Conservation (phyloP, 441 rosid genomes). For the Pelargonium cotyledonis region DNA sequence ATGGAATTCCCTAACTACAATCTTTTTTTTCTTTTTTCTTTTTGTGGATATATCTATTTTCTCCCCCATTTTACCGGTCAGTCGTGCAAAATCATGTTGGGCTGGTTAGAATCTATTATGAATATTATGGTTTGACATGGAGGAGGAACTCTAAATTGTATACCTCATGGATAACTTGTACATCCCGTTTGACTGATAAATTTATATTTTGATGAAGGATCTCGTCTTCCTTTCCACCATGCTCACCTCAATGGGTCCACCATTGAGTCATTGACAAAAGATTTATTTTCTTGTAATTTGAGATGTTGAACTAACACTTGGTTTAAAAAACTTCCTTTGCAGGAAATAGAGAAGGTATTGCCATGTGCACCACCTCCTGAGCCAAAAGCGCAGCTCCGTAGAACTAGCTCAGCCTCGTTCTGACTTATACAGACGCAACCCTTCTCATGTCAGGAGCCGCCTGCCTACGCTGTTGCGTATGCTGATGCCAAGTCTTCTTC, state of each 20-base stretch:
- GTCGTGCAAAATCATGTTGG: background rate
- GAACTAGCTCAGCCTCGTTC: slow-evolving; percentile 23
- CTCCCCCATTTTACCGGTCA: background rate
- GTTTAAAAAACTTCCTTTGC: background rate
- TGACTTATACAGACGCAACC: background rate
- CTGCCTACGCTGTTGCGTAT: no score
- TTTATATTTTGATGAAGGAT: no score
- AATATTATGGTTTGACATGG: background rate
- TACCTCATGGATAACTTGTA: no score
- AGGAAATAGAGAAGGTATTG: slow-evolving; percentile 21
- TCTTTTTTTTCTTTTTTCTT: no score
- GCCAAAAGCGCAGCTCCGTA: slow-evolving; percentile 22
- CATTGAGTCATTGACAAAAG: no score
- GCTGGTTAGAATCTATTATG: background rate
- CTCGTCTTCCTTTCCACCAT: no score
- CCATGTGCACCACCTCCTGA: slow-evolving; percentile 20
- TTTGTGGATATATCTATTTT: no score
- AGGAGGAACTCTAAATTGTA: no score
- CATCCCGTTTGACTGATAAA: no score
- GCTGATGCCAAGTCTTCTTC: background rate
- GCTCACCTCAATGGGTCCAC: no score
- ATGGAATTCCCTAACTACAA: no score
- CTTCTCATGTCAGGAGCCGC: no score
- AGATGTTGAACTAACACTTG: background rate
- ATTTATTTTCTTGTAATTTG: background rate